A percentile compares a stretch with the other conserved stretches of the same genome.
phyloP scores from a whole-genome alignment of 176 grass and related monocot species.

The Oryza nivara region DNA sequence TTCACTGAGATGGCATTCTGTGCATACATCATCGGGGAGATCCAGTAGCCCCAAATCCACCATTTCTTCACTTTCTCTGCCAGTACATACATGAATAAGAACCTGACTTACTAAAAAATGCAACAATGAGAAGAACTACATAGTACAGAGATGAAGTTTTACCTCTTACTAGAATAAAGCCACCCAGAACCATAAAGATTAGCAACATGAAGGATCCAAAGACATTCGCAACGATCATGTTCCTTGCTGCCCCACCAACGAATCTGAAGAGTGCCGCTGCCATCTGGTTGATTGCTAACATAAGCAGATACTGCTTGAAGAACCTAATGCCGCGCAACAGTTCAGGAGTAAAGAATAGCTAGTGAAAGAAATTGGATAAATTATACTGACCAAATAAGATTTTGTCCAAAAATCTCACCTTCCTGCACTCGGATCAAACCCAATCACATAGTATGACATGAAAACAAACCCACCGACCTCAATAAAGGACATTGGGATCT shows the following conservation, averaged over 20 bases:
- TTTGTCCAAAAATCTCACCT: constrained; percentile 57
- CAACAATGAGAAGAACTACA: not conserved
- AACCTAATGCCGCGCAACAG: constrained; percentile 48
- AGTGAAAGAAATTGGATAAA: constrained; percentile 1
- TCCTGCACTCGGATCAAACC: constrained; percentile 76
- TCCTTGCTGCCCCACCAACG: constrained; percentile 61
- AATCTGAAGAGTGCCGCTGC: constrained; percentile 67
- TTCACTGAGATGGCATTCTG: constrained; percentile 86
- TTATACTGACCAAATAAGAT: constrained; percentile 7
- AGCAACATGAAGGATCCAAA: constrained; percentile 75
- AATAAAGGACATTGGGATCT: constrained; percentile 72
- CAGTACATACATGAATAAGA: not conserved
- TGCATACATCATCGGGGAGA: constrained; percentile 89
- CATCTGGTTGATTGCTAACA: constrained; percentile 75
- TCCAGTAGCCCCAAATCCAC: constrained; percentile 99
- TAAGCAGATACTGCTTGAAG: constrained; percentile 88
- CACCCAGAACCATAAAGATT: constrained; percentile 70
- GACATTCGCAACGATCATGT: constrained; percentile 81
- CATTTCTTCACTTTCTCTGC: constrained; percentile 88
- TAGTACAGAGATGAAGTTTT: not conserved
- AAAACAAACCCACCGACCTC: constrained; percentile 83
- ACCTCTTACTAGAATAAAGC: constrained; percentile 81
- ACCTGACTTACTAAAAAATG: not conserved
- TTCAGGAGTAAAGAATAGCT: not conserved
- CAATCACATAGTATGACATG: constrained; percentile 84